Evolutionary conservation across 2,329 filamentous ascomycete species (phyloP).

Genomic region (Claviceps sorghi): DNA sequence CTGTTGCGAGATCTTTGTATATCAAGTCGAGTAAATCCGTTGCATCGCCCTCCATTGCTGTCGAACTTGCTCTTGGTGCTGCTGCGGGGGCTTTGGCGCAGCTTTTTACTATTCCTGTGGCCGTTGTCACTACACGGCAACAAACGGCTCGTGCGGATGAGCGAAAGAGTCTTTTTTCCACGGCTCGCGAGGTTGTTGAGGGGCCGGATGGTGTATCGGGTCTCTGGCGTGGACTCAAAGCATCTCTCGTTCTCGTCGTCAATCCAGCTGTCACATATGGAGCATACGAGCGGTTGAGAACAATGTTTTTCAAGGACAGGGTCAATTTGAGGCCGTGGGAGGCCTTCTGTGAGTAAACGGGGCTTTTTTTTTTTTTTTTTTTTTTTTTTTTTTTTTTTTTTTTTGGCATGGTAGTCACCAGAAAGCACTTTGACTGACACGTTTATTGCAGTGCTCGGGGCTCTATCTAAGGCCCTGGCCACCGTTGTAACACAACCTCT

Average conservation of each 20-base stretch:
- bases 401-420: neutral
- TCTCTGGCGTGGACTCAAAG: slow-evolving; percentile 90
- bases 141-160: slow-evolving; percentile 81
- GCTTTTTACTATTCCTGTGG: slow-evolving; percentile 89
- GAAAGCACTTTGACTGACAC: neutral
- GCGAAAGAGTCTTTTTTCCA: slow-evolving; percentile 73
- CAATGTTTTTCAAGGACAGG: slow-evolving; percentile 63
- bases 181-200: slow-evolving; percentile 74
- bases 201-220: slow-evolving; percentile 82
- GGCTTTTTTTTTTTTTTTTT: no score
- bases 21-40: slow-evolving; percentile 39
- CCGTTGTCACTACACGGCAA: slow-evolving; percentile 88
- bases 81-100: slow-evolving; percentile 82
- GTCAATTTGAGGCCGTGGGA: slow-evolving; percentile 65
- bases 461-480: slow-evolving; percentile 81
- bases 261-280: slow-evolving; percentile 98
- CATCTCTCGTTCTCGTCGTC: slow-evolving; percentile 84
- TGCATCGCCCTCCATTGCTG: slow-evolving; percentile 55
- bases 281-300: slow-evolving; percentile 79
- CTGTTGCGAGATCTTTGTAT: slow-evolving; percentile 71
- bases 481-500: slow-evolving; percentile 88
- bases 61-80: slow-evolving; percentile 75
- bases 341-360: slow-evolving; percentile 62
- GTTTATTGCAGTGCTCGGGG: slow-evolving; percentile 56
- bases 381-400: no score